Percentiles rank a stretch among this genome's conserved stretches.
Evolutionary conservation across 2,329 filamentous ascomycete species (phyloP).

Genomic region (Aspergillus tanneri): DNA sequence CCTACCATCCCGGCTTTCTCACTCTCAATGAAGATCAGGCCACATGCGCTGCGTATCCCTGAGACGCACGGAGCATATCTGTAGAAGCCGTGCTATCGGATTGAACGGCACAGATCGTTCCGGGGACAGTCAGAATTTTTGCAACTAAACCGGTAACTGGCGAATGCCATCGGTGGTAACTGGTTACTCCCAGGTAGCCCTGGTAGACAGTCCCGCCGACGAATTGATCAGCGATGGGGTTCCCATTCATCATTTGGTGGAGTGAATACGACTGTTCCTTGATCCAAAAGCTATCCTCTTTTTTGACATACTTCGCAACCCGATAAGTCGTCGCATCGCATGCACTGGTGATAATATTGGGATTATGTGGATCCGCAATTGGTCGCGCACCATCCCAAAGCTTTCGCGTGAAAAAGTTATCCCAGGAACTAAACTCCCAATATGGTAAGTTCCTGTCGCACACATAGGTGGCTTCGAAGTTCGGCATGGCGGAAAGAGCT

Average conservation of each 20-base stretch:
- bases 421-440: slow-evolving; percentile 60
- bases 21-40: too few species aligned
- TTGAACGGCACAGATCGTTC: slow-evolving; percentile 65
- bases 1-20: too few species aligned
- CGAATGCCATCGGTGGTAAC: slow-evolving; percentile 67
- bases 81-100: slow-evolving; percentile 48
- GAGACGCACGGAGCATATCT: too few species aligned
- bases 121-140: slow-evolving; percentile 55
- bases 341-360: slow-evolving; percentile 54
- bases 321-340: slow-evolving; percentile 62
- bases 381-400: slow-evolving; percentile 55
- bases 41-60: too few species aligned
- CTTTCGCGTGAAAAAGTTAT: slow-evolving; percentile 63
- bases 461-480: background rate
- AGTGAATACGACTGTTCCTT: slow-evolving; percentile 66
- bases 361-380: slow-evolving; percentile 27
- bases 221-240: slow-evolving; percentile 54
- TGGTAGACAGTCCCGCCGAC: slow-evolving; percentile 64
- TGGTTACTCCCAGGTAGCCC: slow-evolving; percentile 62
- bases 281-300: slow-evolving; percentile 62
- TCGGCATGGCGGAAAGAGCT: too few species aligned
- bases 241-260: slow-evolving; percentile 55
- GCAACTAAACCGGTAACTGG: slow-evolving; percentile 60
- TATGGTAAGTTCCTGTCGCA: background rate
- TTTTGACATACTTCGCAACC: slow-evolving; percentile 48